These are phyloP conservation scores for Solanum corneliomulleri DNA, from an alignment of 257 asterid genomes.

Conservation along the genomic window DNA sequence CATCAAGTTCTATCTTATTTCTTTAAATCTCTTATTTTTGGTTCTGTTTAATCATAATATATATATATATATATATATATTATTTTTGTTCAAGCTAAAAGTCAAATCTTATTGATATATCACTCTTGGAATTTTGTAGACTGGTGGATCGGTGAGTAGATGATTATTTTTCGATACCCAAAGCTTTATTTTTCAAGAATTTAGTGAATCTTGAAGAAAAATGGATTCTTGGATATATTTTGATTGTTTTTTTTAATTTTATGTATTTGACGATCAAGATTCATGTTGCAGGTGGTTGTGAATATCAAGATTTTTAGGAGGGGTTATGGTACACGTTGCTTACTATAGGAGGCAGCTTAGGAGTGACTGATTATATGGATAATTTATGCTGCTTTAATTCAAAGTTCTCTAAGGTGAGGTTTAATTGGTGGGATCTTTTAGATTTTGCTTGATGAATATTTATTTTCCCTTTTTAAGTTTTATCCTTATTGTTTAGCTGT, in stretches of 20 bases:
- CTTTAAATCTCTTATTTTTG: neutral
- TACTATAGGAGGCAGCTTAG: slow-evolving; percentile 27
- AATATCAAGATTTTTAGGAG: slow-evolving; percentile 6
- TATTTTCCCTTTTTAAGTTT: neutral
- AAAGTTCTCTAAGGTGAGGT: slow-evolving; percentile 41
- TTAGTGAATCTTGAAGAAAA: slow-evolving; percentile 15
- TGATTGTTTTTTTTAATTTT: neutral
- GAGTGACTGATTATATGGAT: slow-evolving; percentile 39
- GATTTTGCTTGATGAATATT: neutral
- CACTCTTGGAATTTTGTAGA: slow-evolving; percentile 7
- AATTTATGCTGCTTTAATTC: slow-evolving; percentile 56
- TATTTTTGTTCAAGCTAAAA: slow-evolving; percentile 4
- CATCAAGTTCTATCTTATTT: neutral
- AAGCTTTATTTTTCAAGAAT: slow-evolving; percentile 10
- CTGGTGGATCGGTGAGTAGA: slow-evolving; percentile 55
- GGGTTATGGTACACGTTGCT: slow-evolving; percentile 37
- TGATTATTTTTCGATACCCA: slow-evolving; percentile 5
- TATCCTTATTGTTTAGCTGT: neutral
- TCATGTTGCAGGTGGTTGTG: slow-evolving; percentile 42
- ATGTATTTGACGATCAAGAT: slow-evolving; percentile 17
- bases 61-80: neutral
- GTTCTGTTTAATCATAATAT: neutral
- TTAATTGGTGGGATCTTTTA: neutral
- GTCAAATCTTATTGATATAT: slow-evolving; percentile 7
- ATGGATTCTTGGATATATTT: slow-evolving; percentile 18